Base-by-base conservation (phyloP, 768 basidiomycete genomes). In the Lentinula raphanica region DNA sequence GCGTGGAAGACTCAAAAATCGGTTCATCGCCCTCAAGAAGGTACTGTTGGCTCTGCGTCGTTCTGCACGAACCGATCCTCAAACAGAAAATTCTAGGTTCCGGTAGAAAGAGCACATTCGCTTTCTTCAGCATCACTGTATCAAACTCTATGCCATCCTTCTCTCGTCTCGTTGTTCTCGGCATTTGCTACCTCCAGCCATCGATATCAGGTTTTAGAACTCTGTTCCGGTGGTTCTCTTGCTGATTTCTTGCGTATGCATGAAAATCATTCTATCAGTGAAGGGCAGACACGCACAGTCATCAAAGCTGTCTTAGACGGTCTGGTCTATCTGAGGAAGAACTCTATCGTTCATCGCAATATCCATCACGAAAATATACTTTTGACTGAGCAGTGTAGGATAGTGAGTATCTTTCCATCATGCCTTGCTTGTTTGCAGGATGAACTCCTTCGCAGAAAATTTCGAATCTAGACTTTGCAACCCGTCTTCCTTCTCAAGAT, bases 101-200 rank as follows among this genome's bases (percentile, higher is more conserved):
- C 13, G 5, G 29, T 53, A 6, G 49, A 46, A 40, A 46, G 31
- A 56, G 27, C 25, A 23, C 32, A 49, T 49, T 45, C 56, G 29
- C 53, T 54, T 44, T 36, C 56, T 3, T 63, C 70, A 6, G 60
- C 66, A 17, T 51, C 64, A 0, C 59, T 80, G 27, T 77, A 81
- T 59, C 72, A 71, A 45, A 65, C 74, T 0, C 68, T 83, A 17
- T 74, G 74, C 60, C 82, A 84, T 64, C 82, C 82, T 4, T 74
- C 72, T 39, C 71, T 84, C 53, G 71, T 79, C 15, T 73, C 80
- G 23, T 63, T 82, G 3, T 69, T 79, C n/a, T 76, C 76, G 9
- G 63, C 63, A 2, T 79, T 81, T 58, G 59, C 64, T 29, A 68
- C 73, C 0, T 59, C 68, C 17, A 63, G 61, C 5, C 69, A 68